A percentile compares a stretch with the other conserved stretches of the same genome.
Conservation (phyloP, 2,329 filamentous ascomycete genomes). For the Fusarium secorum region DNA sequence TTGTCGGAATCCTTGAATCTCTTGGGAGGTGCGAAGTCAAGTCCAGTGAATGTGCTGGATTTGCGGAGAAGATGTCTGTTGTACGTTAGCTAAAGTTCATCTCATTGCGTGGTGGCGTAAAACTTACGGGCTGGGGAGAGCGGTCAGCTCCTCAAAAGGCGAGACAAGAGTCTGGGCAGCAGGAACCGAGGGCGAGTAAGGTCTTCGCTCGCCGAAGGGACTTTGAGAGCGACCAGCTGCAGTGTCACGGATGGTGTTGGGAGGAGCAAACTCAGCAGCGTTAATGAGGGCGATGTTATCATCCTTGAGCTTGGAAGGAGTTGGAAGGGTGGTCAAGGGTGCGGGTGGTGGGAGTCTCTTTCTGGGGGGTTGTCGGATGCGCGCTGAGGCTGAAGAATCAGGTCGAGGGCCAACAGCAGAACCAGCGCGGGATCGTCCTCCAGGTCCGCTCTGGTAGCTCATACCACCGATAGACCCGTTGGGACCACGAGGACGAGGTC, state of each 20-base stretch:
- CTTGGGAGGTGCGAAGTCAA: slow-evolving; percentile 83
- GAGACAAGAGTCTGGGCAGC: slow-evolving; percentile 81
- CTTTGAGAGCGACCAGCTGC: slow-evolving; percentile 73
- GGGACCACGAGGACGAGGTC: slow-evolving; percentile 49
- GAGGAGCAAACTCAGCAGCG: slow-evolving; percentile 87
- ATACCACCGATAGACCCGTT: slow-evolving; percentile 61
- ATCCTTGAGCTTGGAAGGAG: slow-evolving; percentile 83
- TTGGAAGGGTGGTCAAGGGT: slow-evolving; percentile 79
- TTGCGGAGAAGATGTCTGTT: slow-evolving; percentile 75
- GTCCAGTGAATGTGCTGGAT: slow-evolving; percentile 77
- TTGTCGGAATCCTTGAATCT: slow-evolving; percentile 71
- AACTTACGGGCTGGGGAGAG: slow-evolving; percentile 90
- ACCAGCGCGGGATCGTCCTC: slow-evolving; percentile 66
- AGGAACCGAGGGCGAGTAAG: slow-evolving; percentile 78
- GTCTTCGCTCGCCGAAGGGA: slow-evolving; percentile 68
- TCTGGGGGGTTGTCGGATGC: slow-evolving; percentile 52
- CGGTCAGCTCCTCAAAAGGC: slow-evolving; percentile 84
- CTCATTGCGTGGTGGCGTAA: neutral
- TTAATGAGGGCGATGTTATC: slow-evolving; percentile 75
- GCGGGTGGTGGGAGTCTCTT: slow-evolving; percentile 72
- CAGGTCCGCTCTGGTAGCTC: slow-evolving; percentile 54
- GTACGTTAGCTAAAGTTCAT: slow-evolving; percentile 38
- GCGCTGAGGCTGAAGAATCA: slow-evolving; percentile 69
- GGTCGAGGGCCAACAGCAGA: slow-evolving; percentile 62
- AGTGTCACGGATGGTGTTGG: slow-evolving; percentile 70